Percentiles rank a stretch among this genome's conserved stretches.
These are phyloP conservation scores for Blastomyces gilchristii DNA, from an alignment of 2,329 filamentous ascomycete species.

Conservation along the genomic window DNA sequence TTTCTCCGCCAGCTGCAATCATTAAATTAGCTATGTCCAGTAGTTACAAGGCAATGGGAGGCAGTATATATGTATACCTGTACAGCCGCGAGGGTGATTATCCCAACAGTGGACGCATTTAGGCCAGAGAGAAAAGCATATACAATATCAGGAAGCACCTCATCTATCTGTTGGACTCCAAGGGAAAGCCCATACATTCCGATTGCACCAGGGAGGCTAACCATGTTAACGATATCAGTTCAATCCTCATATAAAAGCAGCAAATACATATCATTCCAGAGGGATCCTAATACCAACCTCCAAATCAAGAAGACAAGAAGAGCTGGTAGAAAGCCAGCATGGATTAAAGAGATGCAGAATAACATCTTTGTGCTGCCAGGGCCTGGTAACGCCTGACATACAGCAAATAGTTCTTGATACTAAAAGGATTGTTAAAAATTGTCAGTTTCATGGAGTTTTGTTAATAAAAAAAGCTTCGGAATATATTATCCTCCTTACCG, in stretches of 20 bases:
- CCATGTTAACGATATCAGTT: neutral
- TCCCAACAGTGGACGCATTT: slow-evolving; percentile 61
- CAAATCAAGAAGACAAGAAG: slow-evolving; percentile 53
- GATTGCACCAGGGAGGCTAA: slow-evolving; percentile 55
- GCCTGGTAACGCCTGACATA: slow-evolving; percentile 57
- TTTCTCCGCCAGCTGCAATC: slow-evolving; percentile 51
- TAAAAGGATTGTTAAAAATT: slow-evolving; percentile 21
- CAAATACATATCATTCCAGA: neutral
- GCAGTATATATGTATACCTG: slow-evolving; percentile 20
- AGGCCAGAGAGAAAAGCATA: slow-evolving; percentile 63
- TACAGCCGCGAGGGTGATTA: slow-evolving; percentile 60
- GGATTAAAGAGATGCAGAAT: slow-evolving; percentile 57
- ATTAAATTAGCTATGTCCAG: neutral
- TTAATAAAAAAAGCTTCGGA: too few relatives aligned
- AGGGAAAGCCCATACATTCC: slow-evolving; percentile 60
- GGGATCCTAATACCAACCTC: slow-evolving; percentile 37
- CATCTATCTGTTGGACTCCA: slow-evolving; percentile 51
- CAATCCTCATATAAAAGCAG: neutral
- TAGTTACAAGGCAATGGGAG: neutral
- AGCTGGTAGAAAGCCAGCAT: slow-evolving; percentile 49
- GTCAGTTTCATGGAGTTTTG: neutral
- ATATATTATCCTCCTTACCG: slow-evolving; percentile 36
- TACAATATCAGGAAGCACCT: slow-evolving; percentile 49
- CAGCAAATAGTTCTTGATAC: slow-evolving; percentile 63
- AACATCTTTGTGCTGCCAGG: slow-evolving; percentile 62